Evolutionary conservation across 495 filamentous ascomycete species (phyloP).

Genomic region (Astrothelium macrocarpum): DNA sequence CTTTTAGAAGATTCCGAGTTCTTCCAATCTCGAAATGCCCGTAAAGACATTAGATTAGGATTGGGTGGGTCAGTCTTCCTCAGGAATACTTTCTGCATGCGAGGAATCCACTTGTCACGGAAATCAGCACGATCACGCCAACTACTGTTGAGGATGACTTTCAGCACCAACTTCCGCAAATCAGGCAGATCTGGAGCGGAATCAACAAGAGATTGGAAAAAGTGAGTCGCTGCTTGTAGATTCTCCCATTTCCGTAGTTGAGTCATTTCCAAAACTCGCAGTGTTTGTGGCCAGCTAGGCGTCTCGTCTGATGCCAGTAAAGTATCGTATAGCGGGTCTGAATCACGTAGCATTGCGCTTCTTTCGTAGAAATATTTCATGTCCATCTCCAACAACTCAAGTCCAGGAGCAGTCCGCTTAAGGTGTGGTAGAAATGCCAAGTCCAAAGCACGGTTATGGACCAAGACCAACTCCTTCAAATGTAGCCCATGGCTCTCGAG

Average conservation of each 20-base stretch:
- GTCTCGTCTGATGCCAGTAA: constrained; percentile 50
- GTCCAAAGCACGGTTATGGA: constrained; percentile 68
- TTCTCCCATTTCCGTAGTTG: constrained; percentile 63
- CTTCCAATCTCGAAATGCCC: constrained; percentile 26
- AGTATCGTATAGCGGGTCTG: constrained; percentile 57
- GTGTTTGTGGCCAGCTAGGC: constrained; percentile 62
- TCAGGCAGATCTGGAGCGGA: constrained; percentile 51
- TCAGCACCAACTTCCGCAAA: constrained; percentile 58
- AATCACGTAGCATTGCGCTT: constrained; percentile 49
- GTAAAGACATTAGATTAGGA: constrained; percentile 26
- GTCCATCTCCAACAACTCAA: constrained; percentile 64
- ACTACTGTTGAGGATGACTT: constrained; percentile 58
- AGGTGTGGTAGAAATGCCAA: constrained; percentile 58
- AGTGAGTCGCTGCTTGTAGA: constrained; percentile 50
- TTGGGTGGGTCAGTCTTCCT: constrained; percentile 45
- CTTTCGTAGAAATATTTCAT: constrained; percentile 51
- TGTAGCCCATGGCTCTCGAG: constrained; percentile 51
- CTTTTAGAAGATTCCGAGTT: constrained; percentile 3
- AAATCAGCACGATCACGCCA: constrained; percentile 72
- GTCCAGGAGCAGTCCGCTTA: constrained; percentile 50
- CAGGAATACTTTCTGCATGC: constrained; percentile 55
- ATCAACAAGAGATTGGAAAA: constrained; percentile 67
- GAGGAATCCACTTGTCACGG: constrained; percentile 59
- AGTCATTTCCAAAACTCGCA: constrained; percentile 60
- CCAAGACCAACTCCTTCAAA: constrained; percentile 54